Percentiles rank a stretch among this genome's conserved stretches.
Conservation (phyloP, 768 basidiomycete genomes). For the Lentinula raphanica region DNA sequence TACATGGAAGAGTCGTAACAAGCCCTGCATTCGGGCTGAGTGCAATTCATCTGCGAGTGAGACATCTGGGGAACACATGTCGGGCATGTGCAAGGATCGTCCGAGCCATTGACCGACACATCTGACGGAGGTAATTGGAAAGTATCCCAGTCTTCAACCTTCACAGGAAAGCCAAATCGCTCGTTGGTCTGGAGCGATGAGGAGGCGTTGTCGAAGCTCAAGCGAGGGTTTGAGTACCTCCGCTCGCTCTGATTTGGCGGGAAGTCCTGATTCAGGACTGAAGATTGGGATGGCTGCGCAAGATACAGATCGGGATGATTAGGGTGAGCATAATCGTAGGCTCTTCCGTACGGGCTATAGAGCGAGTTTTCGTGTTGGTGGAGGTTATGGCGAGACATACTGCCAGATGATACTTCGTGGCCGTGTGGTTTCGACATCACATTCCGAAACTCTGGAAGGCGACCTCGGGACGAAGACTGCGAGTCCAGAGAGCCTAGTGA, state of each 20-base stretch:
- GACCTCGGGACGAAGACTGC: not conserved
- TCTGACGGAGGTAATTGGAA: not conserved
- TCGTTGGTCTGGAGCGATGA: constrained; percentile 2
- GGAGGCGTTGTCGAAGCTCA: not conserved
- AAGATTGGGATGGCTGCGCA: constrained; percentile 8
- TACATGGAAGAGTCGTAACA: constrained; percentile 65
- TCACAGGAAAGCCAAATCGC: not conserved
- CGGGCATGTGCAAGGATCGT: constrained; percentile 37
- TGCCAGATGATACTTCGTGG: not conserved
- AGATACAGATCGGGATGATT: constrained; percentile 12
- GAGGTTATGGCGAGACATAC: constrained; percentile 13
- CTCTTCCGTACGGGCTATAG: constrained; percentile 69
- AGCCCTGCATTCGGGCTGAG: constrained; percentile 33
- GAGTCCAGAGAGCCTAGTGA: constrained; percentile 9
- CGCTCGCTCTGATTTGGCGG: not conserved
- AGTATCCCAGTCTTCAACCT: constrained; percentile 1
- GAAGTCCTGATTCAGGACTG: constrained; percentile 13
- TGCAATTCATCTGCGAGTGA: constrained; percentile 31
- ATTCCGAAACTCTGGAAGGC: constrained; percentile 33
- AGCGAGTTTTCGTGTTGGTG: not conserved
- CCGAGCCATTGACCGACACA: constrained; percentile 32
- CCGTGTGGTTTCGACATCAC: constrained; percentile 59
- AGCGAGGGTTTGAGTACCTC: not conserved
- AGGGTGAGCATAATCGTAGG: constrained; percentile 45
- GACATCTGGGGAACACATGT: constrained; percentile 27